phyloP scores from a whole-genome alignment of 2,329 filamentous ascomycete species.

The Penicillium griseofulvum region DNA sequence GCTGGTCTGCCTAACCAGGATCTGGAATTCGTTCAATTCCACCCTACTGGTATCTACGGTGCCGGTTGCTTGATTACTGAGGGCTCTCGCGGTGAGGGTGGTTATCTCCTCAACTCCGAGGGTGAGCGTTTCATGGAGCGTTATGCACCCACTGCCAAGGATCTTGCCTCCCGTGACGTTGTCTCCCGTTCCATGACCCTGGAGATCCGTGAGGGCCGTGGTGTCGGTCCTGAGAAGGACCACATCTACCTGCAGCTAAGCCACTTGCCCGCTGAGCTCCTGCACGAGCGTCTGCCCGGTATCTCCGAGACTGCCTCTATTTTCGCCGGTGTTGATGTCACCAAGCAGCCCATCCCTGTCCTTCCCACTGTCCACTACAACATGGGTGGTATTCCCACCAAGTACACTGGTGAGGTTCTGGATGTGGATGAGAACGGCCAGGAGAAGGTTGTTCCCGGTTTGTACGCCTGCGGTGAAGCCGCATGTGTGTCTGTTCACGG shows the following conservation, averaged over 20 bases:
- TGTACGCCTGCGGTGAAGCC: slow-evolving; percentile 95
- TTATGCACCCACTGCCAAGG: slow-evolving; percentile 96
- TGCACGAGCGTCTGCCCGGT: slow-evolving; percentile 94
- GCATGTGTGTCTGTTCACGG: slow-evolving; percentile 98
- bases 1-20: slow-evolving; percentile 98
- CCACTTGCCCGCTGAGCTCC: slow-evolving; percentile 86
- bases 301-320: slow-evolving; percentile 98
- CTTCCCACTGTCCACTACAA: slow-evolving; percentile 98
- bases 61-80: slow-evolving; percentile 97
- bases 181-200: slow-evolving; percentile 97
- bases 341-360: slow-evolving; percentile 94
- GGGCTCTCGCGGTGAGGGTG: slow-evolving; percentile 95
- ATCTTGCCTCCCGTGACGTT: slow-evolving; percentile 93
- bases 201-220: slow-evolving; percentile 95
- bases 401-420: slow-evolving; percentile 94
- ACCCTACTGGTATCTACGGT: slow-evolving; percentile 98
- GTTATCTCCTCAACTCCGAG: slow-evolving; percentile 95
- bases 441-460: slow-evolving; percentile 88
- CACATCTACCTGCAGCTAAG: slow-evolving; percentile 98
- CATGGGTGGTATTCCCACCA: slow-evolving; percentile 98
- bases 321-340: slow-evolving; percentile 94
- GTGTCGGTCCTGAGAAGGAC: slow-evolving; percentile 95
- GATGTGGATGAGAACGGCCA: slow-evolving; percentile 82
- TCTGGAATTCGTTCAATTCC: slow-evolving; percentile 99
- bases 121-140: slow-evolving; percentile 99